Percentiles rank a stretch among this genome's conserved stretches.
These are phyloP conservation scores for Cladophialophora yegresii DNA, from an alignment of 2,329 filamentous ascomycete genomes.

Conservation along the genomic window DNA sequence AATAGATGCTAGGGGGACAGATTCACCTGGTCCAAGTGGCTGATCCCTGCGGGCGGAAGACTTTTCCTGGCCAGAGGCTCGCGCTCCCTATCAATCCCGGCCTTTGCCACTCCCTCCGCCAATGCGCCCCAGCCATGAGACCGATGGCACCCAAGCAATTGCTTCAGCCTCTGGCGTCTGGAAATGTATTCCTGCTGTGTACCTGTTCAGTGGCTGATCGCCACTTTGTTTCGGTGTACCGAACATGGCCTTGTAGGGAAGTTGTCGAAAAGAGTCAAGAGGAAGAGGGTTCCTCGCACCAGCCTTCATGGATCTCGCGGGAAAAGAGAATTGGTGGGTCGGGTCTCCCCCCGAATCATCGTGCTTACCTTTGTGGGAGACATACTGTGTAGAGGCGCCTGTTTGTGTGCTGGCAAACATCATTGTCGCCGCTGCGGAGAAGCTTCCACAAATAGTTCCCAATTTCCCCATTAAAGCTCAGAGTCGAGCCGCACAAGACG, in stretches of 20 bases:
- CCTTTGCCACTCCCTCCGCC: not conserved
- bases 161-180: not conserved
- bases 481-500: not conserved
- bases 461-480: not conserved
- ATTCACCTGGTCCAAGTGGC: not conserved
- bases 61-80: not conserved
- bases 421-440: not conserved
- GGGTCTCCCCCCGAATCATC: not conserved
- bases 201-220: not conserved
- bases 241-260: too few species aligned
- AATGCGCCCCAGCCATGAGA: not conserved
- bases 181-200: not conserved
- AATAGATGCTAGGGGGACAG: not conserved
- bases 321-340: not conserved
- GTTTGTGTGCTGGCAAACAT: not conserved
- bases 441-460: not conserved
- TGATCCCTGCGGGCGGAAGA: not conserved
- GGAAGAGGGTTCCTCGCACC: not conserved
- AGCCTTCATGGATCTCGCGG: not conserved
- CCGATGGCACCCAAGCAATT: not conserved
- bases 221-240: not conserved
- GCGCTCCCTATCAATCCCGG: not conserved
- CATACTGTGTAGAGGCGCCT: not conserved
- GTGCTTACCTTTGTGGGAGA: not conserved
- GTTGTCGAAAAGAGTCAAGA: not conserved